Percentiles rank a stretch among this genome's conserved stretches.
These are phyloP conservation scores for Aspergillus amoenus DNA, from an alignment of 2,329 filamentous ascomycete genomes.

Conservation along the genomic window DNA sequence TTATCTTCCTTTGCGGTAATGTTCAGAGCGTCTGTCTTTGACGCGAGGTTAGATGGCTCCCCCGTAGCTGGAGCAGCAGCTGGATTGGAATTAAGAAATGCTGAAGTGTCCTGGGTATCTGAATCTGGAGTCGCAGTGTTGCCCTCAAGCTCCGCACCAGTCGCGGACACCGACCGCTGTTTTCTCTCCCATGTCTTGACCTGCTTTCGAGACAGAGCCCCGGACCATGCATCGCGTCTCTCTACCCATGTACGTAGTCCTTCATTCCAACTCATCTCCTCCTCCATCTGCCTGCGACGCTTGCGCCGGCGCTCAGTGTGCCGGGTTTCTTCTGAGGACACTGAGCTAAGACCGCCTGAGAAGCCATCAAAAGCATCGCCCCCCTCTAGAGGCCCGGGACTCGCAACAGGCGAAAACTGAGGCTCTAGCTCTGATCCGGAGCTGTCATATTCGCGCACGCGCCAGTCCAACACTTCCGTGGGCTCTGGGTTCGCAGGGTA, in stretches of 20 bases:
- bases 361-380: conserved; percentile 9
- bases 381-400: background rate
- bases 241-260: conserved; percentile 78
- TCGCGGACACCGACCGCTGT: conserved; percentile 4
- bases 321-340: conserved; percentile 41
- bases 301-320: conserved; percentile 54
- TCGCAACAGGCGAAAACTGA: conserved; percentile 14
- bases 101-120: background rate
- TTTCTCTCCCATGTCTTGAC: conserved; percentile 22
- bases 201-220: conserved; percentile 51
- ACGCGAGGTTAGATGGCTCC: conserved; percentile 16
- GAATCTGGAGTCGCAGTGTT: background rate
- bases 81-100: background rate
- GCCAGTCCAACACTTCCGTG: conserved; percentile 35
- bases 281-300: conserved; percentile 57
- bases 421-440: conserved; percentile 39
- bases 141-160: background rate
- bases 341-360: conserved; percentile 1
- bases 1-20: conserved; percentile 20
- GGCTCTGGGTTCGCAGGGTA: conserved; percentile 24
- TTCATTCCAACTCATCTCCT: conserved; percentile 74
- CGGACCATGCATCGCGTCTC: conserved; percentile 81
- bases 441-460: conserved; percentile 37
- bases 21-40: conserved; percentile 22
- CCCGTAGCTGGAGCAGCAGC: background rate